These are phyloP conservation scores for Apophysomyces sp. DNA, from an alignment of 371 early-diverging fungal genomes.

Conservation along the genomic window DNA sequence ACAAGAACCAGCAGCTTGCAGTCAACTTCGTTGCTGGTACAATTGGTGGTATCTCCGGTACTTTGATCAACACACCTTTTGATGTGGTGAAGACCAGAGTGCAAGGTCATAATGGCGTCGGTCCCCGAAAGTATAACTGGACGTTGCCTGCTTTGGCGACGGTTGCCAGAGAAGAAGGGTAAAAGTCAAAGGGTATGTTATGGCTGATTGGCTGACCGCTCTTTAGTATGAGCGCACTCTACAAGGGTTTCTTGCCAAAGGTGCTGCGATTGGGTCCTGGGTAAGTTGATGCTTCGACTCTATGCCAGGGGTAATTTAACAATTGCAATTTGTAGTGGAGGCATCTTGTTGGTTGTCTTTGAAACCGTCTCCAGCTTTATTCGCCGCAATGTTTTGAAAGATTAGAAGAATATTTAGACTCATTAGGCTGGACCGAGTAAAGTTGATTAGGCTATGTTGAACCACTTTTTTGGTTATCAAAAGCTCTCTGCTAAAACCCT, in stretches of 20 bases:
- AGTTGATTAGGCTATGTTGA: not conserved
- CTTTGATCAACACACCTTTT: constrained; percentile 93
- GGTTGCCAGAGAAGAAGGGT: constrained; percentile 93
- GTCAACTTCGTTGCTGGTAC: constrained; percentile 94
- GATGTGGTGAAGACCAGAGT: constrained; percentile 98
- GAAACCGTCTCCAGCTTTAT: constrained; percentile 87
- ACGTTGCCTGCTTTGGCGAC: constrained; percentile 80
- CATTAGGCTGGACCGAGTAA: not conserved
- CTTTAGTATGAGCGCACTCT: constrained; percentile 75
- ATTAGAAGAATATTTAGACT: constrained; percentile 7
- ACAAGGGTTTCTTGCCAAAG: constrained; percentile 96
- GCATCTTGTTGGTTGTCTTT: constrained; percentile 92
- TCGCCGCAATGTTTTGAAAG: constrained; percentile 67
- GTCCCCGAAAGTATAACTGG: constrained; percentile 83
- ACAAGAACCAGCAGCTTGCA: constrained; percentile 73
- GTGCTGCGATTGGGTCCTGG: constrained; percentile 97
- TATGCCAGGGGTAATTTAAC: not conserved
- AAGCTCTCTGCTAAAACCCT: too few relatives aligned
- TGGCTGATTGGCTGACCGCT: too few relatives aligned
- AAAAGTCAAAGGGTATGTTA: constrained; percentile 16
- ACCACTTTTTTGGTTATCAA: too few relatives aligned
- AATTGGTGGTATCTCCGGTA: constrained; percentile 94
- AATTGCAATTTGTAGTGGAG: constrained; percentile 35
- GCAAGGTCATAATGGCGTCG: constrained; percentile 77
- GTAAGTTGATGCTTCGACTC: constrained; percentile 52